These are phyloP conservation scores for Paxillus involutus DNA, from an alignment of 768 basidiomycete genomes.

Conservation along the genomic window DNA sequence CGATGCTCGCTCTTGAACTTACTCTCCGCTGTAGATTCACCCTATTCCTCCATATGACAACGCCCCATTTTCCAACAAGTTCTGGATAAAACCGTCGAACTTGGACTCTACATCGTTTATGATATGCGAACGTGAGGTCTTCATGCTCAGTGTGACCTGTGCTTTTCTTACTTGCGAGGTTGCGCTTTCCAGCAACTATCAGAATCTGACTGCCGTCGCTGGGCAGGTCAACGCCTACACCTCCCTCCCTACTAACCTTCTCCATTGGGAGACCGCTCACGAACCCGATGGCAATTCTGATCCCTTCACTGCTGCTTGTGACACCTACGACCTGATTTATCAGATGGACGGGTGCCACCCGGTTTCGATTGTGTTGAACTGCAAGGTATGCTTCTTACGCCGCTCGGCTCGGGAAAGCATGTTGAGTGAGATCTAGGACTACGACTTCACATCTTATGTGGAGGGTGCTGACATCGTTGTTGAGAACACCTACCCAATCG, in stretches of 20 bases:
- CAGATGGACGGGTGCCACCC: conserved; percentile 58
- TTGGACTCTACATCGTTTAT: conserved; percentile 64
- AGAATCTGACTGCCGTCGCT: conserved; percentile 58
- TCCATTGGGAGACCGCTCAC: conserved; percentile 73
- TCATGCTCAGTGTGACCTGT: background rate
- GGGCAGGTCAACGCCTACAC: conserved; percentile 66
- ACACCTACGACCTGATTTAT: conserved; percentile 47
- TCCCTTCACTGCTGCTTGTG: conserved; percentile 55
- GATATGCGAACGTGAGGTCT: conserved; percentile 63
- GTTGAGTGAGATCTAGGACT: conserved; percentile 41
- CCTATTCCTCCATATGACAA: conserved; percentile 69
- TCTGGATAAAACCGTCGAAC: conserved; percentile 14
- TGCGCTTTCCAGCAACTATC: conserved; percentile 44
- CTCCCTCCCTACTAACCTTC: conserved; percentile 62
- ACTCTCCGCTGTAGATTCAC: conserved; percentile 56
- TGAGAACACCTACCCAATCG: conserved; percentile 41
- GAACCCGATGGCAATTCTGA: conserved; percentile 72
- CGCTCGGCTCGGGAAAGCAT: background rate
- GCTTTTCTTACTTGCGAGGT: background rate
- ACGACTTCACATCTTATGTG: conserved; percentile 57
- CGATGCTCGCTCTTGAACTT: background rate
- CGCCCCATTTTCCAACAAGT: conserved; percentile 31
- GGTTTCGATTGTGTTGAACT: conserved; percentile 54
- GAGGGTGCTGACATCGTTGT: conserved; percentile 68
- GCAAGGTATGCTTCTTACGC: conserved; percentile 23